A percentile compares a stretch with the other conserved stretches of the same genome.
These are phyloP conservation scores for Diaporthe vaccinii DNA, from an alignment of 2,329 filamentous ascomycete species.

Conservation along the genomic window DNA sequence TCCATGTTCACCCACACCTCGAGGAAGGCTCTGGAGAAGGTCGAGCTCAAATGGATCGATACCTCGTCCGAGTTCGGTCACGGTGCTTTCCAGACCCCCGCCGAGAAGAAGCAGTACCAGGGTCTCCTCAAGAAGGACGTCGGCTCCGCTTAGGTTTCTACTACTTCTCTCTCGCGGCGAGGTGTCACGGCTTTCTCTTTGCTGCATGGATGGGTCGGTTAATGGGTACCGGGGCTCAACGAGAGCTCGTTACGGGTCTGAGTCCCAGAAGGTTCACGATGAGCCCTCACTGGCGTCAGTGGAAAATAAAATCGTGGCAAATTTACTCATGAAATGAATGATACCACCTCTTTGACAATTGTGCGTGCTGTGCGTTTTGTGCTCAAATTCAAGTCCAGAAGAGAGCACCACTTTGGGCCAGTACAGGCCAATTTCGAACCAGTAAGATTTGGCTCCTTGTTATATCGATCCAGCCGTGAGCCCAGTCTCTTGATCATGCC, in stretches of 20 bases:
- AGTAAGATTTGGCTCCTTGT: background rate
- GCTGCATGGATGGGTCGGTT: constrained; percentile 43
- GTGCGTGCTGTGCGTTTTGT: background rate
- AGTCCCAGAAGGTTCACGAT: constrained; percentile 35
- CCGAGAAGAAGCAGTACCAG: constrained; percentile 98
- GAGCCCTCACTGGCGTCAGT: constrained; percentile 35
- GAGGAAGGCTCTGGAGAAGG: constrained; percentile 96
- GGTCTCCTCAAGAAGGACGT: constrained; percentile 99
- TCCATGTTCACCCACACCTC: constrained; percentile 98
- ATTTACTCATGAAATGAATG: constrained; percentile 36
- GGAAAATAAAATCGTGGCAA: constrained; percentile 36
- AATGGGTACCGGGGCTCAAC: constrained; percentile 38
- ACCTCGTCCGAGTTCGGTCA: constrained; percentile 99
- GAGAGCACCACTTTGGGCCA: background rate
- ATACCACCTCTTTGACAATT: constrained; percentile 32
- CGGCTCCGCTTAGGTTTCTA: constrained; percentile 61
- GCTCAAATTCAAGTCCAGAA: background rate
- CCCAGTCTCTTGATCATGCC: background rate
- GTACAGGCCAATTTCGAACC: background rate
- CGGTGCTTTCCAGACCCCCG: constrained; percentile 98
- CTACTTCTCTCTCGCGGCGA: constrained; percentile 58
- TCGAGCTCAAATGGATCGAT: constrained; percentile 99
- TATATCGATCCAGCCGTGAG: background rate
- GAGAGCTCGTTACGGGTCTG: constrained; percentile 34
- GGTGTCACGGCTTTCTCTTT: constrained; percentile 66